Evolutionary conservation across 805 yeast species (phyloP), one percentile per base, ranked within the genome.

Genomic region (Cyberlindnera xylosilytica): DNA sequence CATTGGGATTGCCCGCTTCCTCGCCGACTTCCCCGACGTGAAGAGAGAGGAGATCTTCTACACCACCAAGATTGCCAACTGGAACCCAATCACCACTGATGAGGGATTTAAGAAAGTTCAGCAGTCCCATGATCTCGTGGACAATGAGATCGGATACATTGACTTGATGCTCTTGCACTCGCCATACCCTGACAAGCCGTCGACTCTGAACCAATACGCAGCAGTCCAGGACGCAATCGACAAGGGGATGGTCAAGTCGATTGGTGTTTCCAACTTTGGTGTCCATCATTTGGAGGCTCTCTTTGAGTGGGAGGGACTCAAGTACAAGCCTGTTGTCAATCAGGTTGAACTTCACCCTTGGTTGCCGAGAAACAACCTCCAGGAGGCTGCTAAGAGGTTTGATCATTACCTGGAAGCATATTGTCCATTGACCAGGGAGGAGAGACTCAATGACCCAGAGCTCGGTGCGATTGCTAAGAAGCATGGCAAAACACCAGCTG

Each of bases 181-280:
- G 6, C 93, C 93, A 20, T 52, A 65, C 41, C 68, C 72, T 38
- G 76, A 76, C 16, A 63, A 65, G 28, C 53, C 51, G 38, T 52
- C 64, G 53, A 69, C 91, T 56, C 52, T 81, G 34, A 87, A 72
- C 30, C 75, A 89, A 1, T 85, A 81, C 76, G 69, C 65, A 54
- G 90, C 89, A 1, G 72, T 86, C 72, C 89, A 86, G 61, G 91
- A 86, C 50, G 79, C 78, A 18, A 81, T 79, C 17, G 76, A 71
- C 22, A 66, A 65, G 6, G 83, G 87, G 9, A 60, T 68, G 35
- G 78, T 83, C 41, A 74, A 71, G 53, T 72, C 85, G 12, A 78
- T 87, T 43, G 96, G 95, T 36, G 90, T 87, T 13, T 85, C 95
- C 8, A 85, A 85, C 64, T 86, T 72, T 54, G 87, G 87, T 36